Percentiles rank a stretch among this genome's conserved stretches.
Conservation (phyloP, 202 grass and related monocot genomes). For the Saccharum hybrid region DNA sequence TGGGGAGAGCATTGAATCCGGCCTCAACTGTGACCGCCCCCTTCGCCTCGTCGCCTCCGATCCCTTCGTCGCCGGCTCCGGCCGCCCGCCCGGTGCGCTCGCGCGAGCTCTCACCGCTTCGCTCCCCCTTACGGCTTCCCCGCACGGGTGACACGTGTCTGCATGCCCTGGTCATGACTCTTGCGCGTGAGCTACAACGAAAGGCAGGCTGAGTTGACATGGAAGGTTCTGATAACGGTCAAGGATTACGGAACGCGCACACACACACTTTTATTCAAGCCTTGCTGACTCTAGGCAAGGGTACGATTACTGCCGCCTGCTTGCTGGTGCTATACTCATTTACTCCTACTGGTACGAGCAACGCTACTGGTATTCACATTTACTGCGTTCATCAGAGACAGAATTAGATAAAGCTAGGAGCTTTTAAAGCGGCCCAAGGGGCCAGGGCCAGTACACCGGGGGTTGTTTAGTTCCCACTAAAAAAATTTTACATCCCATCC, state of each 20-base stretch:
- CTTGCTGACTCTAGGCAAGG: too few relatives aligned
- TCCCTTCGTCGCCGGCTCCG: neutral
- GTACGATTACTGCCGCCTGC: slow-evolving; percentile 5
- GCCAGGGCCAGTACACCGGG: neutral
- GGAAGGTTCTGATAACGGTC: slow-evolving; percentile 12
- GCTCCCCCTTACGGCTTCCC: too few relatives aligned
- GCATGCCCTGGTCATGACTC: neutral
- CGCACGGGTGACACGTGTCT: neutral
- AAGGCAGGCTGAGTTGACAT: neutral
- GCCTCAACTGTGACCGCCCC: slow-evolving; percentile 51
- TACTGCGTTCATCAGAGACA: slow-evolving; percentile 36
- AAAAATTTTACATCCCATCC: too few relatives aligned
- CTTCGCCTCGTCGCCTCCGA: too few relatives aligned
- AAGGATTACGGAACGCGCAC: neutral
- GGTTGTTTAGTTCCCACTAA: neutral
- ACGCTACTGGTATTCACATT: slow-evolving; percentile 43
- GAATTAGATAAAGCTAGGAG: slow-evolving; percentile 42
- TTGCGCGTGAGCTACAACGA: neutral
- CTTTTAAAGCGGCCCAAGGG: slow-evolving; percentile 44
- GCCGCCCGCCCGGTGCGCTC: neutral
- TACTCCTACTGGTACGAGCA: slow-evolving; percentile 1
- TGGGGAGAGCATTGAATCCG: slow-evolving; percentile 47
- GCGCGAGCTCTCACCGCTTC: slow-evolving; percentile 13
- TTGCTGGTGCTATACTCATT: neutral
- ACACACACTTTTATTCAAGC: too few relatives aligned